Evolutionary conservation across 2,329 filamentous ascomycete genomes (phyloP).

Genomic region (Helotiales sp.): DNA sequence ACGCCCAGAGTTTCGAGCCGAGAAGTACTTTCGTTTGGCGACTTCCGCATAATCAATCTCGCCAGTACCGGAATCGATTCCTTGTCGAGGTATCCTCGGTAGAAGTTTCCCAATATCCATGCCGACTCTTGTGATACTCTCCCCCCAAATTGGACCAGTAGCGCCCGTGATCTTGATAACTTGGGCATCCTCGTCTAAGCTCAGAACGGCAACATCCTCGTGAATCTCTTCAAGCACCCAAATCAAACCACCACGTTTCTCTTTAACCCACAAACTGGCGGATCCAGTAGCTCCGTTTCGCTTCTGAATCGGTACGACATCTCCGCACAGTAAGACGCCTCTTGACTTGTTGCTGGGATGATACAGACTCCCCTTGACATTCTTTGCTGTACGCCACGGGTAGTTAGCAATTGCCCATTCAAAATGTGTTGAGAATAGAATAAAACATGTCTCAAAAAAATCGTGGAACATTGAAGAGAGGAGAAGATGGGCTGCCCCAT

Average conservation of each 20-base stretch:
- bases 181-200: slow-evolving; percentile 76
- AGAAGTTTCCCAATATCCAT: slow-evolving; percentile 80
- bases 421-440: too few relatives aligned
- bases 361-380: slow-evolving; percentile 55
- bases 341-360: slow-evolving; percentile 77
- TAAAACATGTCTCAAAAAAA: too few relatives aligned
- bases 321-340: slow-evolving; percentile 90
- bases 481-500: too few relatives aligned
- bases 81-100: slow-evolving; percentile 79
- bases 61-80: slow-evolving; percentile 70
- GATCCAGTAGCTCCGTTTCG: slow-evolving; percentile 90
- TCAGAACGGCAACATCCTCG: slow-evolving; percentile 83
- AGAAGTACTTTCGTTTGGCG: slow-evolving; percentile 76
- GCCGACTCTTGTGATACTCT: slow-evolving; percentile 67
- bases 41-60: slow-evolving; percentile 81
- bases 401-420: too few relatives aligned
- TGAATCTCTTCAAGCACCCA: slow-evolving; percentile 99
- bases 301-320: slow-evolving; percentile 98
- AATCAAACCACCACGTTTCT: slow-evolving; percentile 90
- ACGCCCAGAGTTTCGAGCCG: slow-evolving; percentile 76
- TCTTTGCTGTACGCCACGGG: too few relatives aligned
- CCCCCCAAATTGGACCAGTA: slow-evolving; percentile 86
- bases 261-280: slow-evolving; percentile 97
- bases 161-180: slow-evolving; percentile 75
- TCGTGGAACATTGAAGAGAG: too few relatives aligned